These are phyloP conservation scores for Aspergillus japonicus DNA, from an alignment of 2,329 filamentous ascomycete genomes.

Conservation along the genomic window DNA sequence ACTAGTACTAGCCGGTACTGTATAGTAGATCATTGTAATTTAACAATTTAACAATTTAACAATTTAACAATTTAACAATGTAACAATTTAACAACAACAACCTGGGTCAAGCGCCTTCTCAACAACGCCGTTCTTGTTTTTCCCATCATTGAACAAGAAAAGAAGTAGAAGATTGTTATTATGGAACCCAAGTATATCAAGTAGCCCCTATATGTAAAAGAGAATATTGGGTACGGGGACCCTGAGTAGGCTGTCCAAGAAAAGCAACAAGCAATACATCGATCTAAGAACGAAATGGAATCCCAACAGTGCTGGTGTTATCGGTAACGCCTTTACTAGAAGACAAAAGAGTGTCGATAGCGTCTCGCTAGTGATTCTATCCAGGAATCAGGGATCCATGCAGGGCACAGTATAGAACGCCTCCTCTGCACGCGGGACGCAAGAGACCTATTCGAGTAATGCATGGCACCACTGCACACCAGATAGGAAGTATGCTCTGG, in stretches of 20 bases:
- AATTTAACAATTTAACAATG: not conserved
- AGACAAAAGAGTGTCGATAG: slow-evolving; percentile 1
- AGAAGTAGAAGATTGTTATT: not conserved
- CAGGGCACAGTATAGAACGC: slow-evolving; percentile 18
- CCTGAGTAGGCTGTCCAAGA: not conserved
- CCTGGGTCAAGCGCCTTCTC: not conserved
- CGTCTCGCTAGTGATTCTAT: not conserved
- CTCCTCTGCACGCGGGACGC: slow-evolving; percentile 18
- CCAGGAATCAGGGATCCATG: slow-evolving; percentile 12
- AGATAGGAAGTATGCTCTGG: not conserved
- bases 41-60: not conserved
- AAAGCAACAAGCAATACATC: not conserved
- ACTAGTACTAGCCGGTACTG: slow-evolving; percentile 20
- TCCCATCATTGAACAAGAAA: not conserved
- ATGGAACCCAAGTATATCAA: not conserved
- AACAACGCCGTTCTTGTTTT: not conserved
- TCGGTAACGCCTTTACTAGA: not conserved
- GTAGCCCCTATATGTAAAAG: not conserved
- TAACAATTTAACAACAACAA: not conserved
- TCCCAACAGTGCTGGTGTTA: not conserved
- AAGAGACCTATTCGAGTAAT: slow-evolving; percentile 23
- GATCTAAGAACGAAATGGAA: not conserved
- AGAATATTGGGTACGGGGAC: not conserved
- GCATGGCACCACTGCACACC: not conserved
- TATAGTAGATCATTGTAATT: slow-evolving; percentile 21